A percentile compares a stretch with the other conserved stretches of the same genome.
Evolutionary conservation across 495 filamentous ascomycete genomes (phyloP).

Genomic region (Viridothelium virens): DNA sequence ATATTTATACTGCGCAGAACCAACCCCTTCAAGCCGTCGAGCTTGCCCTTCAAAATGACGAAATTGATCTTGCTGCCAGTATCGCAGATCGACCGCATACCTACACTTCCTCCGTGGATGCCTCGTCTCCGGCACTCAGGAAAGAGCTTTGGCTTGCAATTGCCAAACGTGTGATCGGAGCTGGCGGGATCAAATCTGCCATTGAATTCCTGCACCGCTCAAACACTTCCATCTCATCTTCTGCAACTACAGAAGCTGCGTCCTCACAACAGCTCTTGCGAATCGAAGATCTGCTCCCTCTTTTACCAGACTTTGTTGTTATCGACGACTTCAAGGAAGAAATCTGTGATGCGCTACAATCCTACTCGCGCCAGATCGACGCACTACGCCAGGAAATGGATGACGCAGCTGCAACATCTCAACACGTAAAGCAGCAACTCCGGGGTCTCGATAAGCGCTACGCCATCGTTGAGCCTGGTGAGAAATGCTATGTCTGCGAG

Average conservation of each 20-base stretch:
- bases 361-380: conserved; percentile 85
- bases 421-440: conserved; percentile 82
- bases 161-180: conserved; percentile 81
- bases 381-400: conserved; percentile 92
- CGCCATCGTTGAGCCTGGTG: conserved; percentile 92
- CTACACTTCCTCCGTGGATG: conserved; percentile 18
- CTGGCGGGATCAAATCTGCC: conserved; percentile 85
- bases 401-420: conserved; percentile 74
- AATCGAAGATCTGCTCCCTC: conserved; percentile 95
- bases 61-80: conserved; percentile 79
- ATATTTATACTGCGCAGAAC: conserved; percentile 93
- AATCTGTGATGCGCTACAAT: conserved; percentile 86
- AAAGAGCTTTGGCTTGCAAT: conserved; percentile 94
- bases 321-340: conserved; percentile 99
- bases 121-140: conserved; percentile 64
- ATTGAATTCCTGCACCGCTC: conserved; percentile 91
- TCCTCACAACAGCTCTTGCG: conserved; percentile 49
- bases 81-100: conserved; percentile 77
- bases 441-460: conserved; percentile 76
- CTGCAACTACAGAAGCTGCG: not conserved
- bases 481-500: conserved; percentile 81
- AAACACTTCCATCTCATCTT: conserved; percentile 37
- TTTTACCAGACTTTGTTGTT: conserved; percentile 98
- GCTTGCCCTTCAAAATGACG: conserved; percentile 76
- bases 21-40: conserved; percentile 89